A percentile compares a stretch with the other conserved stretches of the same genome.
phyloP scores from a whole-genome alignment of 805 yeast species.

The Cyberlindnera maclurae region DNA sequence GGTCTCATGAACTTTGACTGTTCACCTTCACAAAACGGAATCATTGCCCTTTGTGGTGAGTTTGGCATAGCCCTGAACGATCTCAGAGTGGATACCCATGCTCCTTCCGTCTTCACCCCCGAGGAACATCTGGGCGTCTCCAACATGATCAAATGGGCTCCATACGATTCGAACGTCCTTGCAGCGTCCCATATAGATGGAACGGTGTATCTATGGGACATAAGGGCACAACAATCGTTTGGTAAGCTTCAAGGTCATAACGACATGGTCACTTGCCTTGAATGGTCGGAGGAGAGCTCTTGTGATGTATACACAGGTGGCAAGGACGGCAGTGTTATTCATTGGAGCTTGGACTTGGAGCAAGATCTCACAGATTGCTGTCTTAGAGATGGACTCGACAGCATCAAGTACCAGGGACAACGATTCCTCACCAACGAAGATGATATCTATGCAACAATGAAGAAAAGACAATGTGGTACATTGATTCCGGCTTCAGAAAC shows the following conservation, averaged over 20 bases:
- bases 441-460: slow-evolving; percentile 26
- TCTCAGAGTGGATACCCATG: slow-evolving; percentile 35
- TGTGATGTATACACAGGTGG: slow-evolving; percentile 55
- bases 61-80: slow-evolving; percentile 75
- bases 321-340: slow-evolving; percentile 53
- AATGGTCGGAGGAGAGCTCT: slow-evolving; percentile 49
- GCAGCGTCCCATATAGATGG: slow-evolving; percentile 59
- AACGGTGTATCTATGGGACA: slow-evolving; percentile 66
- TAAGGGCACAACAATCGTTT: slow-evolving; percentile 48
- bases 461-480: slow-evolving; percentile 53
- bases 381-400: slow-evolving; percentile 38
- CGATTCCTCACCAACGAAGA: slow-evolving; percentile 21
- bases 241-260: slow-evolving; percentile 49
- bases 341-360: slow-evolving; percentile 51
- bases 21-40: slow-evolving; percentile 38
- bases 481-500: slow-evolving; percentile 53
- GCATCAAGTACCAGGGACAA: slow-evolving; percentile 28
- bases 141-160: slow-evolving; percentile 55
- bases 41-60: slow-evolving; percentile 58
- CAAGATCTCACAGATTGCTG: slow-evolving; percentile 33
- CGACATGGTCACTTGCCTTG: slow-evolving; percentile 46
- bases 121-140: slow-evolving; percentile 28
- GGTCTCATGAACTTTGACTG: slow-evolving; percentile 49
- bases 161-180: slow-evolving; percentile 48
- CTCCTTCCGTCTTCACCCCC: slow-evolving; percentile 38